Percentiles rank a stretch among this genome's conserved stretches.
Conservation (phyloP, 148 eudicot species). For the Persicaria maculosa region DNA sequence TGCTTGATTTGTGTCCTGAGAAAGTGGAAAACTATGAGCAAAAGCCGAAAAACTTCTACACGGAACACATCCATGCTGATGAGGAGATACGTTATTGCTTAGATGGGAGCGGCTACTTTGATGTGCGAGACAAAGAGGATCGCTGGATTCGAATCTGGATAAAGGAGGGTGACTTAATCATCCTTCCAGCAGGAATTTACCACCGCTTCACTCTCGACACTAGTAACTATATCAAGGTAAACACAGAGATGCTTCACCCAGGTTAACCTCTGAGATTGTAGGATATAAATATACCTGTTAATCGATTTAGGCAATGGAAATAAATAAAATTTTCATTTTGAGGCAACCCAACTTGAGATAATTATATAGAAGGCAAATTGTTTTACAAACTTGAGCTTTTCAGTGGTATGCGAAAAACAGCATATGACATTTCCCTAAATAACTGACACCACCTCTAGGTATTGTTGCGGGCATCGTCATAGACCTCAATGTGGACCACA, state of each 20-base stretch:
- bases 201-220: constrained; percentile 92
- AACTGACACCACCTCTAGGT: not conserved
- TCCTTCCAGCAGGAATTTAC: constrained; percentile 91
- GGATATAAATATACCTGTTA: not conserved
- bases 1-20: constrained; percentile 84
- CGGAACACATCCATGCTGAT: constrained; percentile 86
- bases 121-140: constrained; percentile 79
- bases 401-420: not conserved
- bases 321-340: not conserved
- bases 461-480: not conserved
- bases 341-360: not conserved
- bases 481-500: no score
- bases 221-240: constrained; percentile 77
- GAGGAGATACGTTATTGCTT: constrained; percentile 96
- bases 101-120: constrained; percentile 89
- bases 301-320: not conserved
- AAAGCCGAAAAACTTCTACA: constrained; percentile 81
- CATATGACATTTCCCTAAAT: not conserved
- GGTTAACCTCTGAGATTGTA: not conserved
- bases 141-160: constrained; percentile 84
- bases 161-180: constrained; percentile 71
- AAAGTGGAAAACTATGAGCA: constrained; percentile 88
- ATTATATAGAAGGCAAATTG: not conserved
- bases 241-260: not conserved
- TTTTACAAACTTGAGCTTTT: not conserved